Percentiles rank a stretch among this genome's conserved stretches.
Evolutionary conservation across 768 basidiomycete species (phyloP).

Genomic region (Lanmaoa rubissima): DNA sequence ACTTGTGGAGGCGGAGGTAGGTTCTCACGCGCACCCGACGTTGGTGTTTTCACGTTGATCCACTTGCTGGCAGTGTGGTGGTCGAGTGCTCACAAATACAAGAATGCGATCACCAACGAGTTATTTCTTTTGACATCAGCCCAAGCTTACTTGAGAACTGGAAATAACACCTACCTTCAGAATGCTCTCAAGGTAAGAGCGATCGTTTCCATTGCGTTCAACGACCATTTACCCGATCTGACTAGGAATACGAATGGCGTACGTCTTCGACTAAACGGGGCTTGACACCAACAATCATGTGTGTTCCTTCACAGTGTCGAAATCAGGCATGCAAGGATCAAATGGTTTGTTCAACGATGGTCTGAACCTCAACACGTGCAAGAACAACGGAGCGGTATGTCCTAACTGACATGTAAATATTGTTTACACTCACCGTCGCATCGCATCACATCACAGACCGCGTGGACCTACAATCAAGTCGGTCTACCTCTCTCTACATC

Average conservation of each 20-base stretch:
- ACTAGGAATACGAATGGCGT: constrained; percentile 31
- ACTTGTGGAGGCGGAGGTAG: constrained; percentile 52
- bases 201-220: not conserved
- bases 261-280: constrained; percentile 3
- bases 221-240: not conserved
- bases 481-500: not conserved
- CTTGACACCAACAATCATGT: not conserved
- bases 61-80: constrained; percentile 46
- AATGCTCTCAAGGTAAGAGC: constrained; percentile 45
- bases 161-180: constrained; percentile 40
- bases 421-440: not conserved
- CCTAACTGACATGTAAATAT: not conserved
- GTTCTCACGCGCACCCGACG: not conserved
- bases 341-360: constrained; percentile 34
- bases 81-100: constrained; percentile 53
- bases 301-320: constrained; percentile 18
- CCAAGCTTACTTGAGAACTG: constrained; percentile 39
- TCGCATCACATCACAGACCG: constrained; percentile 37
- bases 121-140: constrained; percentile 54
- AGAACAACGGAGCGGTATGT: constrained; percentile 29
- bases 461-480: constrained; percentile 62
- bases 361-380: constrained; percentile 20
- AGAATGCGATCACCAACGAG: constrained; percentile 62
- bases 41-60: not conserved
- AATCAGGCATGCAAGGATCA: constrained; percentile 29